These are phyloP conservation scores for Bipolaris bicolor DNA, from an alignment of 2,329 filamentous ascomycete genomes.

Conservation along the genomic window DNA sequence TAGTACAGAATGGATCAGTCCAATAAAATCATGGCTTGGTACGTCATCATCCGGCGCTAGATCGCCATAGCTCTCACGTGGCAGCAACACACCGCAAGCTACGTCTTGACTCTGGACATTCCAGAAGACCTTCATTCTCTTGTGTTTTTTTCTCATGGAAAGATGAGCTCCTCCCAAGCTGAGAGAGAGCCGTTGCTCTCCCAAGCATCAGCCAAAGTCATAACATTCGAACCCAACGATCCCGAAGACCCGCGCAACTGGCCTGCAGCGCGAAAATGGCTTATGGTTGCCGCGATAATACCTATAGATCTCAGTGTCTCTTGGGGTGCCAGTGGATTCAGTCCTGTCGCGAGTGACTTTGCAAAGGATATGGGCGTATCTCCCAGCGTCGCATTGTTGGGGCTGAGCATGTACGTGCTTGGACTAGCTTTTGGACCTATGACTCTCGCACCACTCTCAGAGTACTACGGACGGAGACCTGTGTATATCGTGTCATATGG, in stretches of 20 bases:
- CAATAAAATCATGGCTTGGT: not conserved
- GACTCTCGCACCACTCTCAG: conserved; percentile 43
- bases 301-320: conserved; percentile 47
- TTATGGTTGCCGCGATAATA: conserved; percentile 45
- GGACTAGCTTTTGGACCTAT: conserved; percentile 53
- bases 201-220: conserved; percentile 12
- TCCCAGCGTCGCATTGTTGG: conserved; percentile 52
- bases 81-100: not conserved
- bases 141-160: not conserved
- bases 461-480: conserved; percentile 53
- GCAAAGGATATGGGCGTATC: conserved; percentile 51
- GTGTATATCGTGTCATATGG: conserved; percentile 54
- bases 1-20: not conserved
- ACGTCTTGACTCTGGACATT: not conserved
- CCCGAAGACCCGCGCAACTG: conserved; percentile 46
- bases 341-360: conserved; percentile 53
- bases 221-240: conserved; percentile 27
- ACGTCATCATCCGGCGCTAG: conserved; percentile 1
- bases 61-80: not conserved
- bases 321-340: conserved; percentile 58
- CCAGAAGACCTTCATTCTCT: not conserved
- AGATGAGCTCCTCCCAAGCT: conserved; percentile 1
- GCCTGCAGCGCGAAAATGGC: conserved; percentile 42
- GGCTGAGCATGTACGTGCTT: conserved; percentile 56
- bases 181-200: conserved; percentile 21